phyloP scores from a whole-genome alignment of 768 basidiomycete species.

The Saitozyma sp. region DNA sequence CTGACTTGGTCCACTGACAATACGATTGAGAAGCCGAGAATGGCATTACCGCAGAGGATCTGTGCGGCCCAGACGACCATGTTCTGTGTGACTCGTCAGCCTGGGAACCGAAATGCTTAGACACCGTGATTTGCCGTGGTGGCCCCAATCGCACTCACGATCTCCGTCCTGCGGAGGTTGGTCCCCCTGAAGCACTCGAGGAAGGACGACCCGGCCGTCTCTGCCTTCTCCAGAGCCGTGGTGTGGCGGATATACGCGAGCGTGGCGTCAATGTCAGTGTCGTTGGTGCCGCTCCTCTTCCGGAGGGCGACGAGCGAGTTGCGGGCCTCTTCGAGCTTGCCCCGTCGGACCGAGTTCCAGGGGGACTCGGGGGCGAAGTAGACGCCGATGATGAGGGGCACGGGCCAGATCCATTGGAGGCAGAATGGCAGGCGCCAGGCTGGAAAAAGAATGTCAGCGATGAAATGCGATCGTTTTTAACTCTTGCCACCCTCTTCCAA shows the following conservation, averaged over 20 bases:
- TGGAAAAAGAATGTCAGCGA: neutral
- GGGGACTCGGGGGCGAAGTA: conserved; percentile 43
- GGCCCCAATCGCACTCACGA: conserved; percentile 16
- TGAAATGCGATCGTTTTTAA: neutral
- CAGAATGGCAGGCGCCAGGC: conserved; percentile 32
- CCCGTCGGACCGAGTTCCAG: conserved; percentile 41
- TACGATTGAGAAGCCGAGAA: conserved; percentile 32
- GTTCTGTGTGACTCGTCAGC: conserved; percentile 6
- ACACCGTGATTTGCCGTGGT: neutral
- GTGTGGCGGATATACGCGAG: conserved; percentile 41
- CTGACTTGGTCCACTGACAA: conserved; percentile 8
- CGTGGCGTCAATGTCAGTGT: conserved; percentile 40
- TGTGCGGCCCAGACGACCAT: conserved; percentile 44
- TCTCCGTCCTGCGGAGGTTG: conserved; percentile 44
- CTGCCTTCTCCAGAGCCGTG: conserved; percentile 25
- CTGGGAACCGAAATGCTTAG: neutral
- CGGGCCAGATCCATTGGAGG: conserved; percentile 40
- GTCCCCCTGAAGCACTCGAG: conserved; percentile 41
- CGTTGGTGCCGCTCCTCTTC: conserved; percentile 15
- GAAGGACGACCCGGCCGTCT: conserved; percentile 28
- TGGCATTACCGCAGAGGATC: conserved; percentile 39
- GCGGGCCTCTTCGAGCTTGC: conserved; percentile 28
- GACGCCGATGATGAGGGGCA: conserved; percentile 30
- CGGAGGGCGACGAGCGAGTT: conserved; percentile 22
- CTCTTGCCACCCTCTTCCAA: too few relatives aligned